Conservation (phyloP, 768 basidiomycete species). For the Russula ochroleuca region DNA sequence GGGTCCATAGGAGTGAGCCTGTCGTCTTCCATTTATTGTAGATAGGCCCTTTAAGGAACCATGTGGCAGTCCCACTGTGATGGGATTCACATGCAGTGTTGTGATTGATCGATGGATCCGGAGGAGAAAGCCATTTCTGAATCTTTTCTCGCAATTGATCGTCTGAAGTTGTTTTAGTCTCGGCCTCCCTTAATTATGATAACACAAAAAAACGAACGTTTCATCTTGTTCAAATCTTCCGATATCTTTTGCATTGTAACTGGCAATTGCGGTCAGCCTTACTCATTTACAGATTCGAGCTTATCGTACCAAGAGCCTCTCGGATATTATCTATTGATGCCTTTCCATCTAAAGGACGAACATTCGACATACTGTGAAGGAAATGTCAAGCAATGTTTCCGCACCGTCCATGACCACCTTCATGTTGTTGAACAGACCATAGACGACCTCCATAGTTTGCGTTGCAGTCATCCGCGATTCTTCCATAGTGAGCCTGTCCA, state of each 20-base stretch:
- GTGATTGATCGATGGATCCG: not conserved
- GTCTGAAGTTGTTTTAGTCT: not conserved
- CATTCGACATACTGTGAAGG: not conserved
- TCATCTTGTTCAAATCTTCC: not conserved
- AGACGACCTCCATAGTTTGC: not conserved
- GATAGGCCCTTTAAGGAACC: conserved; percentile 3
- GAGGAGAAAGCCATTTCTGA: not conserved
- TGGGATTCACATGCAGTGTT: not conserved
- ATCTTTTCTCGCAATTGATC: not conserved
- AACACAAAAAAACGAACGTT: not conserved
- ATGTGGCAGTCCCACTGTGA: not conserved
- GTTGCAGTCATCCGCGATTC: not conserved
- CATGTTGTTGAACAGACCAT: conserved; percentile 10
- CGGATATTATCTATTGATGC: not conserved
- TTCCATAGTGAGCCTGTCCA: not conserved
- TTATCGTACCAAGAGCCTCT: not conserved
- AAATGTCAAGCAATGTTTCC: not conserved
- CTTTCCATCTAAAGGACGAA: not conserved
- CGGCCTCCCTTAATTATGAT: not conserved
- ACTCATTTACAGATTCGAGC: not conserved
- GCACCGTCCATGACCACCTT: conserved; percentile 1
- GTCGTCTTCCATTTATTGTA: not conserved
- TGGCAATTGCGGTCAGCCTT: not conserved
- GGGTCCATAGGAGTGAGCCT: not conserved
- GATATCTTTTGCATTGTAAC: not conserved